Conservation (phyloP, 2,329 filamentous ascomycete species). For the Trichophyton equinum region DNA sequence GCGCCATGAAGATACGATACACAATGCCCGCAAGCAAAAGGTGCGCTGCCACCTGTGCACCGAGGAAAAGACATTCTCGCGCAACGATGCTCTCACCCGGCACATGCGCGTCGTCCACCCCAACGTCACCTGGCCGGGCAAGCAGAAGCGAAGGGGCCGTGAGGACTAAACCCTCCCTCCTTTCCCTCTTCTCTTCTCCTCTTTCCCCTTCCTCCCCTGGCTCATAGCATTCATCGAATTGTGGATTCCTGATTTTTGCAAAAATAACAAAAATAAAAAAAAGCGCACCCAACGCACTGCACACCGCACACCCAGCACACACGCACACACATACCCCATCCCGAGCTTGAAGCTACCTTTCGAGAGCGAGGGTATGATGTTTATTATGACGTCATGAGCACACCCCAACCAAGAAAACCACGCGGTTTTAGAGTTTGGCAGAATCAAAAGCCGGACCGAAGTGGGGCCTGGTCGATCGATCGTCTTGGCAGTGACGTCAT, state of each 20-base stretch:
- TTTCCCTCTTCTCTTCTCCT: neutral
- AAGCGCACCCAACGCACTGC: neutral
- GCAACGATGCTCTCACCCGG: conserved; percentile 83
- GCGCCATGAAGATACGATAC: conserved; percentile 91
- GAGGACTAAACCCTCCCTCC: conserved; percentile 13
- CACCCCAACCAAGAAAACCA: neutral
- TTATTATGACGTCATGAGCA: conserved; percentile 1
- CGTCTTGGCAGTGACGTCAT: neutral
- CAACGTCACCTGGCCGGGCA: conserved; percentile 69
- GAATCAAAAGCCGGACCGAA: conserved; percentile 1
- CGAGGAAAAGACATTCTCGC: conserved; percentile 93
- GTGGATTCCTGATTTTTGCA: neutral
- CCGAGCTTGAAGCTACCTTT: neutral
- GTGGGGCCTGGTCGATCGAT: neutral
- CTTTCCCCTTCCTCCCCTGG: neutral
- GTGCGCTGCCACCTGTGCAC: conserved; percentile 85
- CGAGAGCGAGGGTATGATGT: neutral
- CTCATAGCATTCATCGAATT: neutral
- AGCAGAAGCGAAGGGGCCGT: conserved; percentile 33
- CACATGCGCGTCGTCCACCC: conserved; percentile 94
- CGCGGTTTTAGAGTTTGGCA: conserved; percentile 1
- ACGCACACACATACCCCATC: too few relatives aligned
- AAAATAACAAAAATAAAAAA: neutral
- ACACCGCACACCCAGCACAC: too few relatives aligned
- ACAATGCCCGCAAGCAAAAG: conserved; percentile 89